phyloP scores from a whole-genome alignment of 257 asterid genomes.

The Leonotis leonurus region DNA sequence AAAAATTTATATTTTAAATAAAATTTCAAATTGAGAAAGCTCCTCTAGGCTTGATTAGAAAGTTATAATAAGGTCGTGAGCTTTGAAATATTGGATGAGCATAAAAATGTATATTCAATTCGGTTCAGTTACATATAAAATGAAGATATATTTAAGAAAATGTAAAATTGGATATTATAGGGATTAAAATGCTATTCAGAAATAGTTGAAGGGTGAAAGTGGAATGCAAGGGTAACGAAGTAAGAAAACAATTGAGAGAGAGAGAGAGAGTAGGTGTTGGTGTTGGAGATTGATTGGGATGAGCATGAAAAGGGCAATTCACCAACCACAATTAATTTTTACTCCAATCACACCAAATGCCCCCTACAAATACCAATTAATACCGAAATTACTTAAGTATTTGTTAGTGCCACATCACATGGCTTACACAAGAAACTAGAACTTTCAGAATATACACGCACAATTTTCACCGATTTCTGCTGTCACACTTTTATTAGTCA shows the following conservation, averaged over 20 bases:
- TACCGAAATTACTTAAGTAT: neutral
- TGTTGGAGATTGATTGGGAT: conserved; percentile 1
- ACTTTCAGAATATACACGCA: neutral
- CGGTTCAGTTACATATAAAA: no score
- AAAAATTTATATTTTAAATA: no score
- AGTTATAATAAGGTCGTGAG: no score
- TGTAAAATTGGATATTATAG: neutral
- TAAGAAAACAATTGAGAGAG: neutral
- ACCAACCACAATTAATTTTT: conserved; percentile 24
- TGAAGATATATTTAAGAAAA: neutral
- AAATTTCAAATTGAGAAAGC: no score
- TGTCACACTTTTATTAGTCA: conserved; percentile 18
- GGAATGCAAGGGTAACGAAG: neutral
- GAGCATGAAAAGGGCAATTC: conserved; percentile 19
- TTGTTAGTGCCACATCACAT: conserved; percentile 1
- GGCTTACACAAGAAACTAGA: conserved; percentile 10
- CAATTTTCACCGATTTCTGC: conserved; percentile 17
- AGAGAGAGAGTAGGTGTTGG: neutral
- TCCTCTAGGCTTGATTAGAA: no score
- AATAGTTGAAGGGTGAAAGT: neutral
- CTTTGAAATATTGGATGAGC: no score
- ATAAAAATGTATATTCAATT: no score
- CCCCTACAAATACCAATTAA: neutral
- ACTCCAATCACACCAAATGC: neutral
- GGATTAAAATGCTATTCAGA: neutral